Conservation (phyloP, 768 basidiomycete species). For the Tricholomella constricta region DNA sequence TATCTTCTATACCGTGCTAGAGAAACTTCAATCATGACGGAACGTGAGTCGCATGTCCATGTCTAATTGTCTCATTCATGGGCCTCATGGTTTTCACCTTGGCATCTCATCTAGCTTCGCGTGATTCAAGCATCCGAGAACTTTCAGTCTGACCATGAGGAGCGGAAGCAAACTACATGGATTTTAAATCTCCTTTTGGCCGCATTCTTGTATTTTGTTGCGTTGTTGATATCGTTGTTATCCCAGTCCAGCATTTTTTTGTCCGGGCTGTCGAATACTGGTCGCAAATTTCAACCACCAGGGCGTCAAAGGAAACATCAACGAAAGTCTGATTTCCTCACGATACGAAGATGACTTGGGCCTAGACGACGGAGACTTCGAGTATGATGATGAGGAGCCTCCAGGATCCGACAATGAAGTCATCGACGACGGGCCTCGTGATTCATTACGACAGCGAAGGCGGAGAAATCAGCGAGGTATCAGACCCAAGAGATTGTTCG, state of each 20-base stretch:
- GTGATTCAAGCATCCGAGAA: neutral
- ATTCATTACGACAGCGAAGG: neutral
- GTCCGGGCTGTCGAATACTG: conserved; percentile 5
- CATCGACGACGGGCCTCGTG: too few species aligned
- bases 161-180: conserved; percentile 2
- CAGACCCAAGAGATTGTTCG: too few species aligned
- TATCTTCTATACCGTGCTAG: conserved; percentile 13
- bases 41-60: neutral
- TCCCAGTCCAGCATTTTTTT: too few species aligned
- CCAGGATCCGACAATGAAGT: neutral
- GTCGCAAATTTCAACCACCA: conserved; percentile 6
- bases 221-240: too few species aligned
- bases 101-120: neutral
- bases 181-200: conserved; percentile 10
- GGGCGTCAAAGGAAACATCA: conserved; percentile 7
- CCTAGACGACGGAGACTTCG: neutral
- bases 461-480: neutral
- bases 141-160: neutral
- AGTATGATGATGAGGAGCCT: neutral
- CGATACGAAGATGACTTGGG: conserved; percentile 10
- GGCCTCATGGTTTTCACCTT: too few species aligned
- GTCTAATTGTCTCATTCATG: too few species aligned
- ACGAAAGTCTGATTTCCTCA: neutral
- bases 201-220: too few species aligned
- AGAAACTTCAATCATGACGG: neutral